Evolutionary conservation across 129 eudicot species (phyloP).

Genomic region (Mikania micrantha): DNA sequence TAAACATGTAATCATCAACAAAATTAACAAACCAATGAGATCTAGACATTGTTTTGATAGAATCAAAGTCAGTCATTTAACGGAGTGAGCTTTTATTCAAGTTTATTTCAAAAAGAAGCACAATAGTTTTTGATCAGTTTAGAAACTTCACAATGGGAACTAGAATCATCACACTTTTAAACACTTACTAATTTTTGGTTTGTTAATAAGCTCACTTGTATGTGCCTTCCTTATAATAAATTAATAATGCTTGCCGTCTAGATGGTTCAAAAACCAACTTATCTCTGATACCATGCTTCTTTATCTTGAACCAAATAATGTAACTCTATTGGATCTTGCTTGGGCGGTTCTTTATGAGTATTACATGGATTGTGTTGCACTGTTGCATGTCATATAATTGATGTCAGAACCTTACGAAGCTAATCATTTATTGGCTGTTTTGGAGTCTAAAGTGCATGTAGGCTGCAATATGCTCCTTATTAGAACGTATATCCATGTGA

Average conservation of each 20-base stretch:
- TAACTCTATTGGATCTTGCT: slow-evolving; percentile 40
- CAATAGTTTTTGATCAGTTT: neutral
- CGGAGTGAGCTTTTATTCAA: neutral
- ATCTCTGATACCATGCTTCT: neutral
- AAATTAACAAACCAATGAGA: neutral
- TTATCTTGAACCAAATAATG: neutral
- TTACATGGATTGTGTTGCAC: slow-evolving; percentile 45
- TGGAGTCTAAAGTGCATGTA: slow-evolving; percentile 37
- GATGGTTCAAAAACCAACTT: neutral
- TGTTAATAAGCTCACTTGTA: neutral
- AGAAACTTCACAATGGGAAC: neutral
- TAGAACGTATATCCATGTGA: neutral
- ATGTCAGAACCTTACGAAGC: slow-evolving; percentile 40
- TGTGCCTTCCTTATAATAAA: neutral
- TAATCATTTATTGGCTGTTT: slow-evolving; percentile 48
- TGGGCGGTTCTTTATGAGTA: slow-evolving; percentile 44
- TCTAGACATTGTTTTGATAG: neutral
- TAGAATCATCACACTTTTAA: neutral
- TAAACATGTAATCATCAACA: neutral
- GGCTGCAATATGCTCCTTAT: slow-evolving; percentile 3
- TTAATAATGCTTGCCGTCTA: neutral
- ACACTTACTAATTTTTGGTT: neutral
- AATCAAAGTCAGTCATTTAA: neutral
- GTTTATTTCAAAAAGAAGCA: neutral
- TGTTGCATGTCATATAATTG: slow-evolving; percentile 33